Evolutionary conservation across 306 rosid genomes (phyloP).

Genomic region (Corylus heterophylla): DNA sequence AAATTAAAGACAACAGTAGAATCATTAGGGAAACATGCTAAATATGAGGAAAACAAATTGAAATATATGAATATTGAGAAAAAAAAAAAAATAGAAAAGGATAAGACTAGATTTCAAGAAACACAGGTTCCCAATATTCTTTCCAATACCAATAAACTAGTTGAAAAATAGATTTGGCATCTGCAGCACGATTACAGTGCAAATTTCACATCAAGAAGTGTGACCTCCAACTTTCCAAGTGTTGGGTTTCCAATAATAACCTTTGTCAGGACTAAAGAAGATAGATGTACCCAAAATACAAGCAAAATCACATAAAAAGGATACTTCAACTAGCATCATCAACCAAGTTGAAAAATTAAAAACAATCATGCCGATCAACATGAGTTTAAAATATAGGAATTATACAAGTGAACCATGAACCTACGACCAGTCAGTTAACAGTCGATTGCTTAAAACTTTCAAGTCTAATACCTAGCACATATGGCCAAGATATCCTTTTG

Average conservation of each 20-base stretch:
- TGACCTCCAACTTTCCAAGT: background rate
- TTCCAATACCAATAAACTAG: background rate
- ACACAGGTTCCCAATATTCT: background rate
- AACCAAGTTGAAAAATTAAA: background rate
- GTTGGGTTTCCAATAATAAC: background rate
- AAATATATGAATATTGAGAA: background rate
- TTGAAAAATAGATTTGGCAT: background rate
- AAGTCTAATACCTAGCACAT: too few relatives aligned
- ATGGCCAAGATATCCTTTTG: too few relatives aligned
- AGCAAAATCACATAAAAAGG: slow-evolving; percentile 1
- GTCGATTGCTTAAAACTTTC: too few relatives aligned
- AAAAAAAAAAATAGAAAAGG: background rate
- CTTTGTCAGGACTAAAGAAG: background rate
- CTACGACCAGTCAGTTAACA: too few relatives aligned
- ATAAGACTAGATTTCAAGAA: background rate
- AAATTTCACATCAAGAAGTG: background rate
- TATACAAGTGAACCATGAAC: too few relatives aligned
- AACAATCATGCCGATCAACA: background rate
- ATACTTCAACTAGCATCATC: background rate
- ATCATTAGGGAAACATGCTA: background rate
- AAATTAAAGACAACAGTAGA: background rate
- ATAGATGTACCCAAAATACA: background rate
- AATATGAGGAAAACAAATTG: background rate
- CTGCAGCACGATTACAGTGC: background rate
- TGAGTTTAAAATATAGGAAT: background rate